A percentile compares a stretch with the other conserved stretches of the same genome.
phyloP scores from a whole-genome alignment of 1,284 basidiomycete species.

The Heterobasidion annosum region DNA sequence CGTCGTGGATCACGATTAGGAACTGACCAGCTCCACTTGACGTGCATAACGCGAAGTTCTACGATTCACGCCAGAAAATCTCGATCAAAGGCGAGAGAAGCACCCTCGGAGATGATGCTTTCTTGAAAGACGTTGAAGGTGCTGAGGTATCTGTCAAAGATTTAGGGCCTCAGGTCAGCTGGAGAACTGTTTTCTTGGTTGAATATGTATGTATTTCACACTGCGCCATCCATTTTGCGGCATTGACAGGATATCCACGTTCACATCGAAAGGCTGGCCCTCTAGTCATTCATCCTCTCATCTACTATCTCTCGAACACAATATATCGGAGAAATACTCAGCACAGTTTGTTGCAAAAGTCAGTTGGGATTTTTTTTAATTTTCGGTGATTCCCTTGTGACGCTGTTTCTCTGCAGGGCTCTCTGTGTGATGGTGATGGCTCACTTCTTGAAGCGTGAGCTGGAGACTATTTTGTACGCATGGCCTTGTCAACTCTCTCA shows the following conservation, averaged over 20 bases:
- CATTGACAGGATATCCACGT: too few relatives aligned
- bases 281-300: slow-evolving; percentile 82
- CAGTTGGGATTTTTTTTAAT: slow-evolving; percentile 12
- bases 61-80: slow-evolving; percentile 65
- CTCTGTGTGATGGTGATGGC: slow-evolving; percentile 73
- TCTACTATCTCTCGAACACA: slow-evolving; percentile 66
- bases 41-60: slow-evolving; percentile 42
- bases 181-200: slow-evolving; percentile 78
- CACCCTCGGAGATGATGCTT: slow-evolving; percentile 53
- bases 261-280: slow-evolving; percentile 64
- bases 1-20: background rate
- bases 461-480: slow-evolving; percentile 84
- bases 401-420: slow-evolving; percentile 38
- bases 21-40: background rate
- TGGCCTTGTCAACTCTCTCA: too few relatives aligned
- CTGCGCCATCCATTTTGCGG: too few relatives aligned
- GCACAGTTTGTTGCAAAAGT: slow-evolving; percentile 78
- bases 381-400: background rate
- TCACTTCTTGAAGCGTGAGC: slow-evolving; percentile 90
- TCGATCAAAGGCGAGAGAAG: slow-evolving; percentile 53
- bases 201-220: slow-evolving; percentile 71
- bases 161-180: slow-evolving; percentile 80
- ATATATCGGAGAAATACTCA: slow-evolving; percentile 64
- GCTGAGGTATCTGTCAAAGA: slow-evolving; percentile 75
- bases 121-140: slow-evolving; percentile 43